These are phyloP conservation scores for Ogataea degrootiae DNA, from an alignment of 805 yeast genomes.

Conservation along the genomic window DNA sequence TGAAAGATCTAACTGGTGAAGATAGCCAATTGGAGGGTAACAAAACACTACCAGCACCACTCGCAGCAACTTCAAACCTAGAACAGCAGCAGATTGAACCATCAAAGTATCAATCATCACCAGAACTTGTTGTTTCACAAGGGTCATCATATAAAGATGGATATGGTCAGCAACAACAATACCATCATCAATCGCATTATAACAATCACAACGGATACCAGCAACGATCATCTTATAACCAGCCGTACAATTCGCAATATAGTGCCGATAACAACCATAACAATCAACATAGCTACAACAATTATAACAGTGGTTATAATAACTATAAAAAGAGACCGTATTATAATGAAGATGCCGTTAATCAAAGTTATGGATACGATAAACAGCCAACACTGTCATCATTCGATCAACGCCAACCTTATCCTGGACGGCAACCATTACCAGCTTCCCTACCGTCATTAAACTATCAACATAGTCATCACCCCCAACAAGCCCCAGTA, in stretches of 20 bases:
- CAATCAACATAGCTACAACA: not conserved
- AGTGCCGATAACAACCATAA: not conserved
- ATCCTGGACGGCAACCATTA: too few relatives aligned
- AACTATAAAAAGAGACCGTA: constrained; percentile 5
- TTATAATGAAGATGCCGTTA: not conserved
- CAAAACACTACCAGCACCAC: not conserved
- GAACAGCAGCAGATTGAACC: not conserved
- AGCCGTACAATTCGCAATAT: not conserved
- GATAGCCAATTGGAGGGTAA: not conserved
- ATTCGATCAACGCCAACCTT: not conserved
- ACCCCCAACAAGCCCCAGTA: not conserved
- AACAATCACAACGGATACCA: not conserved
- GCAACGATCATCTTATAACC: not conserved
- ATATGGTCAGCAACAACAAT: not conserved
- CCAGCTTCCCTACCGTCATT: too few relatives aligned
- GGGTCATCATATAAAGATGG: not conserved
- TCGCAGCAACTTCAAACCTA: not conserved
- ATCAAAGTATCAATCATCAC: not conserved
- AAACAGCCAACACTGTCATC: not conserved
- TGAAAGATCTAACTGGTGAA: constrained; percentile 42
- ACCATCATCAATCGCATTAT: not conserved
- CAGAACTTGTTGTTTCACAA: not conserved
- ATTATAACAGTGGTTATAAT: not conserved
- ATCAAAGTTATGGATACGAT: not conserved
- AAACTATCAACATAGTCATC: not conserved